Percentiles rank a stretch among this genome's conserved stretches.
Evolutionary conservation across 768 basidiomycete species (phyloP).

Genomic region (Zangia roseola): DNA sequence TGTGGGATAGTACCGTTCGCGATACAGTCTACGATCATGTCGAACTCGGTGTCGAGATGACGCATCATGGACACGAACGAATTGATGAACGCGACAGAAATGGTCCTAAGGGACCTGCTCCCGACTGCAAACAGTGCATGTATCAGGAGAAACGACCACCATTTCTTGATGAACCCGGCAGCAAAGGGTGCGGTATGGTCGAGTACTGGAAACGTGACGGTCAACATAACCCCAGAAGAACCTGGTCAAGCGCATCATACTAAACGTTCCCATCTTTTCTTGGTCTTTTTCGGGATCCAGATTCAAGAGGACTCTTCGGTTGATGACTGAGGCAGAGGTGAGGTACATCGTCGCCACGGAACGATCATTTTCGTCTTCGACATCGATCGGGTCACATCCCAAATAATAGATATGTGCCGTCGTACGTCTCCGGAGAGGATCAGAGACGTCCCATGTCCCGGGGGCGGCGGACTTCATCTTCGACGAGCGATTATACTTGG

Average conservation of each 20-base stretch:
- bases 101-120: constrained; percentile 4
- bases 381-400: neutral
- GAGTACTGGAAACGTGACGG: neutral
- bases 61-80: constrained; percentile 14
- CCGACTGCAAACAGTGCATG: constrained; percentile 7
- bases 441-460: neutral
- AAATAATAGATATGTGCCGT: constrained; percentile 1
- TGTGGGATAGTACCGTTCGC: constrained; percentile 9
- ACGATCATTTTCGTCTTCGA: neutral
- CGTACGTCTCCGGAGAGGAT: constrained; percentile 6
- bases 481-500: constrained; percentile 3
- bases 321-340: neutral
- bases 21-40: constrained; percentile 12
- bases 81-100: constrained; percentile 5
- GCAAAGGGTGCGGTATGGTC: constrained; percentile 9
- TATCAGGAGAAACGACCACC: constrained; percentile 13
- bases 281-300: constrained; percentile 5
- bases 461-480: neutral
- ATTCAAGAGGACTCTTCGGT: neutral
- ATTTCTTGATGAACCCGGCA: constrained; percentile 2
- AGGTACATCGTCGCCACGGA: neutral
- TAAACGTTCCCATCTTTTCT: constrained; percentile 10
- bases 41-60: constrained; percentile 7
- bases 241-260: neutral
- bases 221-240: neutral